A percentile compares a stretch with the other conserved stretches of the same genome.
phyloP scores from a whole-genome alignment of 176 grass and related monocot genomes.

The Musa schizocarpa region DNA sequence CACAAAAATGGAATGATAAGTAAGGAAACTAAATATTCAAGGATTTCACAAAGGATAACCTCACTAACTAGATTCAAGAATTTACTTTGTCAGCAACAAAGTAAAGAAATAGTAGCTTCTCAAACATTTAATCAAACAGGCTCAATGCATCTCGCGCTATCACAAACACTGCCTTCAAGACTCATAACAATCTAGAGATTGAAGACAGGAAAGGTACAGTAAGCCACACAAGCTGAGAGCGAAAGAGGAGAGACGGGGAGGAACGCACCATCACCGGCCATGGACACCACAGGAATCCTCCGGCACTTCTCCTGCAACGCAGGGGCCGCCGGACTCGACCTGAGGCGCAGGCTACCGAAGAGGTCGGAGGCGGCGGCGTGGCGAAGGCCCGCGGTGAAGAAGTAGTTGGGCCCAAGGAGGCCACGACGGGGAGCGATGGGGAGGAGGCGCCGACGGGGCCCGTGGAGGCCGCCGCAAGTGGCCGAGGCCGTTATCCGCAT shows the following conservation, averaged over 20 bases:
- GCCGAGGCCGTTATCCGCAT: conserved; percentile 25
- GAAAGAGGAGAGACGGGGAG: background rate
- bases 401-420: conserved; percentile 31
- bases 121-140: background rate
- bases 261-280: conserved; percentile 58
- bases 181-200: background rate
- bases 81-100: too few relatives aligned
- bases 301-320: conserved; percentile 22
- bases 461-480: conserved; percentile 16
- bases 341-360: conserved; percentile 25
- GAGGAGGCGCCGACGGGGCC: conserved; percentile 14
- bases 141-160: background rate
- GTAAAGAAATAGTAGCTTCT: background rate
- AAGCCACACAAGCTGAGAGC: background rate
- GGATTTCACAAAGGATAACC: too few relatives aligned
- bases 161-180: background rate
- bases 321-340: conserved; percentile 1
- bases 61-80: too few relatives aligned
- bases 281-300: conserved; percentile 55
- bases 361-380: conserved; percentile 23
- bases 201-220: background rate
- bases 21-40: too few relatives aligned
- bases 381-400: conserved; percentile 27
- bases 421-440: conserved; percentile 44
- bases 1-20: too few relatives aligned